Percentiles rank a stretch among this genome's conserved stretches.
phyloP scores from a whole-genome alignment of 139 green algal species.

The Micromonas commoda region DNA sequence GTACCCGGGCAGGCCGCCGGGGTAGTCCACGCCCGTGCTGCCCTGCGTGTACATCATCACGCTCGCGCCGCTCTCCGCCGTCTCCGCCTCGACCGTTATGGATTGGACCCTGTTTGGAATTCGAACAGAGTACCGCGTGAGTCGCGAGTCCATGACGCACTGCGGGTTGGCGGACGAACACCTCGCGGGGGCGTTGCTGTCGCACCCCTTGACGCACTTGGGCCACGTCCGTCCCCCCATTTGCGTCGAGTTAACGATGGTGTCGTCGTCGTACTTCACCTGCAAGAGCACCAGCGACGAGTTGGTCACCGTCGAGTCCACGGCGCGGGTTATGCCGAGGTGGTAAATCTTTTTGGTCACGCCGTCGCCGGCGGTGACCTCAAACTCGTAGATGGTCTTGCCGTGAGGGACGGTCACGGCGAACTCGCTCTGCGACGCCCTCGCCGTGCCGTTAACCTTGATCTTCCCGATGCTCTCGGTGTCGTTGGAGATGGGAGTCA shows the following conservation, averaged over 20 bases:
- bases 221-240: conserved; percentile 7
- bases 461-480: background rate
- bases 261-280: background rate
- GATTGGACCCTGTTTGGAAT: background rate
- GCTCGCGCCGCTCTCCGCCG: background rate
- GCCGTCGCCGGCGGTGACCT: conserved; percentile 12
- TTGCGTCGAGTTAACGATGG: conserved; percentile 8
- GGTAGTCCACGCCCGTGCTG: background rate
- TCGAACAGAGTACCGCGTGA: background rate
- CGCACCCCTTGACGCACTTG: background rate
- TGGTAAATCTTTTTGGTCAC: background rate
- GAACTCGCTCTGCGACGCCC: background rate
- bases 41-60: conserved; percentile 1
- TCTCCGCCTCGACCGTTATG: background rate
- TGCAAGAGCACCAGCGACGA: background rate
- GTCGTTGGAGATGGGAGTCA: background rate
- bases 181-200: background rate
- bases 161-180: background rate
- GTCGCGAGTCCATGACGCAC: conserved; percentile 1
- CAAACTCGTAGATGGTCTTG: background rate
- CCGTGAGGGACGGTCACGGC: background rate
- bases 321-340: background rate
- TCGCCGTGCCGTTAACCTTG: background rate
- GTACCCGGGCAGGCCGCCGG: conserved; percentile 14
- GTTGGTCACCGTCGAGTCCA: background rate